Conservation (phyloP, 2,329 filamentous ascomycete species). For the Geoglossum cookeanum region DNA sequence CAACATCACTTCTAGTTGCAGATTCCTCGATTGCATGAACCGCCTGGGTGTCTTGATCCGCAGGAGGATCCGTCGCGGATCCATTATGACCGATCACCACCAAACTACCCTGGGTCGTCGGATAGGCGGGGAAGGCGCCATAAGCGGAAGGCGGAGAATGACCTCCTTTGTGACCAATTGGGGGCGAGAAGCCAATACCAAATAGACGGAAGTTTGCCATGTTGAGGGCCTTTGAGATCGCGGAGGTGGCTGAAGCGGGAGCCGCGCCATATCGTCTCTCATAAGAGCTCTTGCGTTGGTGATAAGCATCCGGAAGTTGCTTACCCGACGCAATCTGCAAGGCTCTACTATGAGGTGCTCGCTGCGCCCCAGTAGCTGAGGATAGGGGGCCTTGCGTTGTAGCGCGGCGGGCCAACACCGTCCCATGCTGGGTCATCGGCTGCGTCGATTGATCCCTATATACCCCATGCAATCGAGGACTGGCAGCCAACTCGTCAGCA, state of each 20-base stretch:
- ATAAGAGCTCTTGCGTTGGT: conserved; percentile 62
- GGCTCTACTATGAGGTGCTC: conserved; percentile 46
- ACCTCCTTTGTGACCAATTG: conserved; percentile 34
- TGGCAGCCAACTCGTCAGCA: conserved; percentile 82
- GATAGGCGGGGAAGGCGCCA: conserved; percentile 70
- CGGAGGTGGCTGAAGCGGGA: conserved; percentile 65
- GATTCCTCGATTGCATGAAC: conserved; percentile 77
- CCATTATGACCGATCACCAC: conserved; percentile 39
- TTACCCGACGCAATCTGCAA: conserved; percentile 56
- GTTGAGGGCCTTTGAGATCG: conserved; percentile 86
- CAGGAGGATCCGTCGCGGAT: conserved; percentile 36
- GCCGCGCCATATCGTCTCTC: conserved; percentile 58
- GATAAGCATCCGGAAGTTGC: conserved; percentile 35
- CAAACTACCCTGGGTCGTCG: conserved; percentile 51
- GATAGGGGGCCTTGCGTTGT: conserved; percentile 58
- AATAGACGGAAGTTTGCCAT: conserved; percentile 55
- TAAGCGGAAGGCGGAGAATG: conserved; percentile 58
- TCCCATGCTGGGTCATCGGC: conserved; percentile 33
- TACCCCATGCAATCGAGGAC: conserved; percentile 41
- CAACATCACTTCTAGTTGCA: conserved; percentile 82
- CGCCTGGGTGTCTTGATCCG: conserved; percentile 64
- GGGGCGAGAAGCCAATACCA: conserved; percentile 30
- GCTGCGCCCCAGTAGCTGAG: conserved; percentile 49
- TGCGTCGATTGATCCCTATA: conserved; percentile 19
- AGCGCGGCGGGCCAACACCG: conserved; percentile 51